Evolutionary conservation across 108 stramenopile genomes (phyloP), one percentile per base, ranked within the genome.

Genomic region (Chaetoceros tenuissimus): DNA sequence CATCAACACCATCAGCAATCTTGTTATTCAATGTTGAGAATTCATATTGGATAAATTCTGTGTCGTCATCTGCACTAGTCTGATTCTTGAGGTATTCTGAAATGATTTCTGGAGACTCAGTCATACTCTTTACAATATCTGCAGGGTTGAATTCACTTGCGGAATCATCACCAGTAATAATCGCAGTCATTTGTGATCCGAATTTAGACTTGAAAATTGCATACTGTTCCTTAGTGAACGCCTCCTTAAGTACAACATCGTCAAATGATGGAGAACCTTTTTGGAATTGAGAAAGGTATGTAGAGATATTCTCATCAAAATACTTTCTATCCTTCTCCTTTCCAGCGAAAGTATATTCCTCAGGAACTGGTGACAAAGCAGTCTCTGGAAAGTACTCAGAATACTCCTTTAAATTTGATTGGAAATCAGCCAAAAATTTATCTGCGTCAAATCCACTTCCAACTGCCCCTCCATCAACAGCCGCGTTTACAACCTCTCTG

Each of bases 311-410:
- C 50, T 55, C 63, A 28, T 70, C 67, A 52, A 82, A 91, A 40
- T 73, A 60, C 46, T 84, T 80, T 44, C 83, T 75, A 48, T 91
- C 85, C 66, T 85, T 87, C 55, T 86, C 85, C 74, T 85, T 83
- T n/a, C 81, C 81, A 10, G 74, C 51, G 49, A 91, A 91, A 44
- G 84, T 75, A 50, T 87, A 53, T 40, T 79, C 80, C 8, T 78
- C 43, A 22, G 66, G 63, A 5, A 91, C 89, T 0, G 89, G 85
- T 47, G 85, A 85, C 20, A 85, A 85, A 51, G 77, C 65, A 46
- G 77, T 81, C 31, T 75, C 73, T 55, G 89, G 89, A 31, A 77
- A 91, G 13, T 55, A 51, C 25, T 80, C 72, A 16, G 65, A 64
- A 55, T 87, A 85, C 46, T 78, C 84, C 57, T 76, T 23, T 20